phyloP scores from a whole-genome alignment of 129 eudicot species.

The Chrysanthemum seticuspe region DNA sequence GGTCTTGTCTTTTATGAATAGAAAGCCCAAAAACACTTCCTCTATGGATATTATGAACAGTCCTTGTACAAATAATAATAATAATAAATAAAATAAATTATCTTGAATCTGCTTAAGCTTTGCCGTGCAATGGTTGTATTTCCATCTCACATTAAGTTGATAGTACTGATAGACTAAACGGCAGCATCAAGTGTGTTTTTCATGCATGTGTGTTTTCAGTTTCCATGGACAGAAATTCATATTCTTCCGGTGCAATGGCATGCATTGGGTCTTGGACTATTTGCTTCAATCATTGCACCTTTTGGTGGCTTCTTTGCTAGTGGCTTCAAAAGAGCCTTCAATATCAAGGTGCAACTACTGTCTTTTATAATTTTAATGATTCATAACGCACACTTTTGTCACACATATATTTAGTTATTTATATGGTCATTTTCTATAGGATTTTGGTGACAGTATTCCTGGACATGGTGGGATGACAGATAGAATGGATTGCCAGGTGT shows the following conservation, averaged over 20 bases:
- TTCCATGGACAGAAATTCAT: slow-evolving; percentile 77
- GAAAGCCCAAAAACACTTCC: too few species aligned
- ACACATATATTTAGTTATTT: neutral
- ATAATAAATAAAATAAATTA: too few species aligned
- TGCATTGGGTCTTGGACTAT: slow-evolving; percentile 78
- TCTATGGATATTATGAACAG: neutral
- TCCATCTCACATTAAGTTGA: neutral
- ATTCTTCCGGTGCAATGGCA: slow-evolving; percentile 93
- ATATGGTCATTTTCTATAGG: slow-evolving; percentile 39
- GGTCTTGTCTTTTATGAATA: too few species aligned
- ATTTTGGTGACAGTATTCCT: slow-evolving; percentile 96
- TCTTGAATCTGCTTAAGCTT: neutral
- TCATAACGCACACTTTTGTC: neutral
- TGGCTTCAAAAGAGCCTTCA: slow-evolving; percentile 93
- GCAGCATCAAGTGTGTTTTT: neutral
- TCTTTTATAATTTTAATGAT: neutral
- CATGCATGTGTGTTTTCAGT: slow-evolving; percentile 42
- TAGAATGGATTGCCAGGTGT: slow-evolving; percentile 97
- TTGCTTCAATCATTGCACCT: slow-evolving; percentile 95
- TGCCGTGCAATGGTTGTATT: neutral
- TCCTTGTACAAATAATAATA: neutral
- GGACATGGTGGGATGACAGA: slow-evolving; percentile 98
- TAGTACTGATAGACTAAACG: neutral
- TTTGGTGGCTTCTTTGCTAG: slow-evolving; percentile 98
- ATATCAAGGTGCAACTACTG: slow-evolving; percentile 57